Evolutionary conservation across 768 basidiomycete species (phyloP).

Genomic region (Collybia nuda): DNA sequence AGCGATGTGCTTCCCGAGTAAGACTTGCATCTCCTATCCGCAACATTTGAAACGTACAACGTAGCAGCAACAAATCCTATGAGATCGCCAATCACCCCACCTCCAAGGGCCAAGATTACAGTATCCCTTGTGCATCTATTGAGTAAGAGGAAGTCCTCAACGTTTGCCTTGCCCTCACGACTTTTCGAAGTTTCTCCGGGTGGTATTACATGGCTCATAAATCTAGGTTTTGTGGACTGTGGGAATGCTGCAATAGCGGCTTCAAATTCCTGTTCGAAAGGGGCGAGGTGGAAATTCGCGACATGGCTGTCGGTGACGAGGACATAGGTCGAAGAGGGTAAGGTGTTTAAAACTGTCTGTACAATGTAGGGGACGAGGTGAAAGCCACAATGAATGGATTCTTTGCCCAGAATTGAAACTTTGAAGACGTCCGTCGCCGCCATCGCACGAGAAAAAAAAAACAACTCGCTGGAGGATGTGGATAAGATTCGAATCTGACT

Average conservation of each 20-base stretch:
- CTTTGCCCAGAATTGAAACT: conserved; percentile 81
- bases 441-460: conserved; percentile 24
- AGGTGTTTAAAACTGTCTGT: conserved; percentile 62
- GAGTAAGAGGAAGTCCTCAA: conserved; percentile 90
- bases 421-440: conserved; percentile 61
- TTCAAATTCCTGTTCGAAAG: conserved; percentile 68
- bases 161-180: conserved; percentile 85
- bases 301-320: conserved; percentile 92
- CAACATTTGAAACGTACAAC: conserved; percentile 60
- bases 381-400: conserved; percentile 92
- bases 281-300: conserved; percentile 71
- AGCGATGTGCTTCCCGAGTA: conserved; percentile 1
- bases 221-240: conserved; percentile 47
- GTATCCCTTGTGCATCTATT: conserved; percentile 92
- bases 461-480: not conserved
- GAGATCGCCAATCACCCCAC: conserved; percentile 96
- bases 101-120: conserved; percentile 90
- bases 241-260: conserved; percentile 28
- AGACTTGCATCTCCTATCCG: not conserved
- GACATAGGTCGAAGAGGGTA: conserved; percentile 85
- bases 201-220: conserved; percentile 75
- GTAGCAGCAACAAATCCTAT: conserved; percentile 97
- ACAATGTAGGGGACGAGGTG: conserved; percentile 88
- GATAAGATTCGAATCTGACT: not conserved
- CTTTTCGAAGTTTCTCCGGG: conserved; percentile 96